Conservation (phyloP, 1,139 yeast genomes). For the Geotrichum carabidarum region DNA sequence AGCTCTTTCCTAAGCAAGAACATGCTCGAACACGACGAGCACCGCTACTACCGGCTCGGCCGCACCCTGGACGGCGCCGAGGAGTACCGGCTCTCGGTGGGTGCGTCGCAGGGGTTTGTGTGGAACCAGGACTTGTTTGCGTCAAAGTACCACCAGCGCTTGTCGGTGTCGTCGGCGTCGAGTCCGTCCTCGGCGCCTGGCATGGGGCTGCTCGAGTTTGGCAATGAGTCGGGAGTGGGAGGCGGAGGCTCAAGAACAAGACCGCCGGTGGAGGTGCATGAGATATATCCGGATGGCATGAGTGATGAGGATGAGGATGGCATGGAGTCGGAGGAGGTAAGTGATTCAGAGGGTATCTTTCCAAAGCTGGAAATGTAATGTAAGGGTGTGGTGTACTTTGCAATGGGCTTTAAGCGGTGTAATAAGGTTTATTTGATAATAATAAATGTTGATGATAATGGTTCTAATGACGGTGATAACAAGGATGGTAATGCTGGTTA, state of each 20-base stretch:
- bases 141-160: constrained; percentile 11
- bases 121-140: constrained; percentile 19
- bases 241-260: background rate
- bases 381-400: too few relatives aligned
- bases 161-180: background rate
- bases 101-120: constrained; percentile 17
- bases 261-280: constrained; percentile 4
- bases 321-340: background rate
- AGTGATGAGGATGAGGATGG: background rate
- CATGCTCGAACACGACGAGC: constrained; percentile 17
- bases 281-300: constrained; percentile 5
- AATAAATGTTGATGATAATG: too few relatives aligned
- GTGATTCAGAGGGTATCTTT: background rate
- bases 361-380: constrained; percentile 9
- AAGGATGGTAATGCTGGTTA: too few relatives aligned
- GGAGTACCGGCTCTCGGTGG: constrained; percentile 14
- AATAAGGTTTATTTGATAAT: too few relatives aligned
- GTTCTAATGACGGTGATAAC: too few relatives aligned
- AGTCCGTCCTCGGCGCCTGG: background rate
- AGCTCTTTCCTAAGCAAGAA: constrained; percentile 9
- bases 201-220: background rate
- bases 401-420: too few relatives aligned
- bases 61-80: constrained; percentile 9
- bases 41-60: constrained; percentile 16
- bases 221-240: background rate